Conservation (phyloP, 371 early-diverging fungal species). For the Vittaforma corneae region DNA sequence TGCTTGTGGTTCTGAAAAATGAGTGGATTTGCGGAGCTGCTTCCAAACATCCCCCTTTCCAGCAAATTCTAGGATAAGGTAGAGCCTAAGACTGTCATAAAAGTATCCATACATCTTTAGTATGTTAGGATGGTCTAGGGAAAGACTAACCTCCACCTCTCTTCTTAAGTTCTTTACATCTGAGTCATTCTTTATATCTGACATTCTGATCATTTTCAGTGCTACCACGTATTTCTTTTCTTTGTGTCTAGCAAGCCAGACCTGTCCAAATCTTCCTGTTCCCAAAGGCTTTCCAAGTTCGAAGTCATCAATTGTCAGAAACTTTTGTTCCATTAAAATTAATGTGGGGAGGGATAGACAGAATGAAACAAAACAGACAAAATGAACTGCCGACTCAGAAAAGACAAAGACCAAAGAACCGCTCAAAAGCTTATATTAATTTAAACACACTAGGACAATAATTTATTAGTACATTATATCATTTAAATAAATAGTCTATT, state of each 20-base stretch:
- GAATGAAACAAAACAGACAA: too few relatives aligned
- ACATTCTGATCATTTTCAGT: conserved; percentile 77
- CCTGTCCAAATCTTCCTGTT: conserved; percentile 88
- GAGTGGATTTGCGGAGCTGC: conserved; percentile 60
- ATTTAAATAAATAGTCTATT: too few relatives aligned
- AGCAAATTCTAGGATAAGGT: conserved; percentile 86
- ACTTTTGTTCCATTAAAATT: background rate
- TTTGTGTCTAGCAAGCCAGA: conserved; percentile 81
- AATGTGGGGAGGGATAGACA: too few relatives aligned
- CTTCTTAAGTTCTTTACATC: conserved; percentile 75
- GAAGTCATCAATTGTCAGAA: conserved; percentile 70
- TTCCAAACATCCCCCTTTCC: conserved; percentile 80
- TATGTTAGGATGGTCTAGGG: conserved; percentile 78
- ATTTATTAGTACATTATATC: too few relatives aligned
- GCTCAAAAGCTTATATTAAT: too few relatives aligned
- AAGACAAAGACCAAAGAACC: too few relatives aligned
- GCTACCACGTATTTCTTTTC: conserved; percentile 71
- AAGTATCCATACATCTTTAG: conserved; percentile 87
- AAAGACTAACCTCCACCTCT: conserved; percentile 90
- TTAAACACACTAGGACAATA: too few relatives aligned
- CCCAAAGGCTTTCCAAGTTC: conserved; percentile 82
- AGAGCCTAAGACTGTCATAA: conserved; percentile 76
- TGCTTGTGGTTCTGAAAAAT: conserved; percentile 62
- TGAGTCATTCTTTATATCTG: conserved; percentile 65
- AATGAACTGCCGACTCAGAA: too few relatives aligned